Evolutionary conservation across 2,329 filamentous ascomycete genomes (phyloP).

Genomic region (Diaporthe sp.): DNA sequence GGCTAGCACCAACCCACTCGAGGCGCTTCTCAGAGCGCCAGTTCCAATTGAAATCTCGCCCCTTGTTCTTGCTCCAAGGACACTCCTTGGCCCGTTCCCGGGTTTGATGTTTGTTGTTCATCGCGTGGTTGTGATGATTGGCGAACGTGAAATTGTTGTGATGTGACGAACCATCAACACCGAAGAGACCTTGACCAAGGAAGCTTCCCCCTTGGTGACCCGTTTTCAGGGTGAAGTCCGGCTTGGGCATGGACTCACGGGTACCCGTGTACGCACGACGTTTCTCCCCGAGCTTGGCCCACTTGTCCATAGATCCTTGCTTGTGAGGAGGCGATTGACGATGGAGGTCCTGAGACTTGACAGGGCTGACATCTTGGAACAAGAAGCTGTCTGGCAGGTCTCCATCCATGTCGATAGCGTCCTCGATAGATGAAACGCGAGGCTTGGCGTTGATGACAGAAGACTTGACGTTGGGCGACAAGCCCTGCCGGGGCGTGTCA

Average conservation of each 20-base stretch:
- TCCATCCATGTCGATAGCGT: conserved; percentile 67
- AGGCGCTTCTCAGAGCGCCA: conserved; percentile 74
- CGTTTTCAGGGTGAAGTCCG: conserved; percentile 56
- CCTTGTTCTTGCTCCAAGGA: conserved; percentile 66
- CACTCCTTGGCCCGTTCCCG: conserved; percentile 64
- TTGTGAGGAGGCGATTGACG: conserved; percentile 77
- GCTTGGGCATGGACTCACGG: conserved; percentile 58
- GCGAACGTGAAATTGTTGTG: conserved; percentile 43
- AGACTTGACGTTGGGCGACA: conserved; percentile 57
- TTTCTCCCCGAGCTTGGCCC: conserved; percentile 88
- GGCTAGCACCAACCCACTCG: conserved; percentile 89
- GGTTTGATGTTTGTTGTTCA: conserved; percentile 54
- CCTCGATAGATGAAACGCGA: conserved; percentile 52
- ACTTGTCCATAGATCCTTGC: conserved; percentile 79
- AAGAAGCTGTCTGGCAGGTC: conserved; percentile 79
- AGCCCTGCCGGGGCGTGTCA: conserved; percentile 57
- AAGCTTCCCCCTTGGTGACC: conserved; percentile 58
- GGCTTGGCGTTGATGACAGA: conserved; percentile 54
- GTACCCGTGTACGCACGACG: conserved; percentile 75
- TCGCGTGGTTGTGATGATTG: conserved; percentile 43
- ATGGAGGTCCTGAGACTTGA: conserved; percentile 48
- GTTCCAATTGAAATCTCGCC: conserved; percentile 67
- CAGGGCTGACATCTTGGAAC: conserved; percentile 73
- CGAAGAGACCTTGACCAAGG: conserved; percentile 62
- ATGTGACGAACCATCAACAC: conserved; percentile 52